Conservation (phyloP, 306 rosid species). For the Cicer arietinum region DNA sequence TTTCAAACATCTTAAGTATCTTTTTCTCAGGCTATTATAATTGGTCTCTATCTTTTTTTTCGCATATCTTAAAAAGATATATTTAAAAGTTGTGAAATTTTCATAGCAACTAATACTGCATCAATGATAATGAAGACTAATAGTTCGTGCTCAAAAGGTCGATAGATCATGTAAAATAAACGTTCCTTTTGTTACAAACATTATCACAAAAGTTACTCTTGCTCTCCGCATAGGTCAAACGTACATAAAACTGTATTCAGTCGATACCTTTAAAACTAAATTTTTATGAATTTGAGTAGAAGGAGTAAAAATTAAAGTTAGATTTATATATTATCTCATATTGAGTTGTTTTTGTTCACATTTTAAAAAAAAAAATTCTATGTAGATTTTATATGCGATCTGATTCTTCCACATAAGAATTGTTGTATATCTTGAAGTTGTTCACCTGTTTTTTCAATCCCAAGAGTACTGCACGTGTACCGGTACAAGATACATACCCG, state of each 20-base stretch:
- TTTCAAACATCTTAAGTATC: not conserved
- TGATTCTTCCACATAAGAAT: not conserved
- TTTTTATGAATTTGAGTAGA: conserved; percentile 7
- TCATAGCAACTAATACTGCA: not conserved
- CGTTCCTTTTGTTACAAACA: conserved; percentile 22
- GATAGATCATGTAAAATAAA: conserved; percentile 15
- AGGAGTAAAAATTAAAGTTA: not conserved
- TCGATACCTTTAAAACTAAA: conserved; percentile 4
- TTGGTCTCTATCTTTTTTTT: not conserved
- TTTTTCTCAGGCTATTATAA: not conserved
- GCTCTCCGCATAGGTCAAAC: not conserved
- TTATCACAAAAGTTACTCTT: not conserved
- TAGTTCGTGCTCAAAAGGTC: not conserved
- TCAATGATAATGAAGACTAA: conserved; percentile 21
- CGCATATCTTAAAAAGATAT: not conserved
- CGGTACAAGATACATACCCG: too few relatives aligned
- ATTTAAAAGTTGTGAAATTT: not conserved
- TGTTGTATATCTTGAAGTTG: conserved; percentile 7
- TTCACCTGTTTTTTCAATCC: not conserved
- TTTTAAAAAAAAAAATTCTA: not conserved
- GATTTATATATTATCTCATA: not conserved
- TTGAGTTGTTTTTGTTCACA: conserved; percentile 9
- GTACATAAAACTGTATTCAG: conserved; percentile 1
- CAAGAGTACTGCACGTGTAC: too few relatives aligned
- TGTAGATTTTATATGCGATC: not conserved